Evolutionary conservation across 768 basidiomycete species (phyloP), one percentile per base, ranked within the genome.

Genomic region (Naematelia encephala): DNA sequence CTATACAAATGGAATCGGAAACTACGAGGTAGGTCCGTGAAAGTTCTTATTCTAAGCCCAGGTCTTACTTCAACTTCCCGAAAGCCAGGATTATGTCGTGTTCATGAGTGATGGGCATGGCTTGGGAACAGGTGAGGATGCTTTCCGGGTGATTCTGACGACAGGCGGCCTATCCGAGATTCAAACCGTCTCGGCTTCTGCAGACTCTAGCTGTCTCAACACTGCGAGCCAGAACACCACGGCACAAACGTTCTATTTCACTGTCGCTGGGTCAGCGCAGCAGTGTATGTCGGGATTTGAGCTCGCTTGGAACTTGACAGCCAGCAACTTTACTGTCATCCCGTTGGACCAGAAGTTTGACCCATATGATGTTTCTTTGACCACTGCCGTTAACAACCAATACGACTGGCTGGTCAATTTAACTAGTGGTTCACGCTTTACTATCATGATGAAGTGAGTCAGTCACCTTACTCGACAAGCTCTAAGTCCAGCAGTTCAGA

Each of bases 391-490:
- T 44, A 58, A 45, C 1, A 53, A 30, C 46, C 53, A 58, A 45
- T 64, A 48, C 53, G 60, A 65, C 55, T 73, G 69, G 69, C 26
- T 52, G 26, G 14, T 70, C 30, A 68, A 70, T 54, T 54, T 73
- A 45, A 70, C 69, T 22, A 51, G 58, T 4, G 67, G 69, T 4
- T 57, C 64, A 19, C 55, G 69, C 26, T 73, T 70, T 51, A 69
- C 61, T 5, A 30, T 73, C 22, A 59, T 70, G 52, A 68, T 70
- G 66, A 73, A 70, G 72, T 73, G 57, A 70, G 72, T 73, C 14
- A 10, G 11, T 4, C 21, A 19, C 39, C 25, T 25, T 28, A n/a
- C 21, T 1, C 54, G 1, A 30, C 54, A 13, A 5, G 21, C 11
- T 16, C 19, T 43, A 34, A 29, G 43, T 26, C 62, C 5, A 49